phyloP scores from a whole-genome alignment of 2,329 filamentous ascomycete genomes.

The Camptophora hylomeconis region DNA sequence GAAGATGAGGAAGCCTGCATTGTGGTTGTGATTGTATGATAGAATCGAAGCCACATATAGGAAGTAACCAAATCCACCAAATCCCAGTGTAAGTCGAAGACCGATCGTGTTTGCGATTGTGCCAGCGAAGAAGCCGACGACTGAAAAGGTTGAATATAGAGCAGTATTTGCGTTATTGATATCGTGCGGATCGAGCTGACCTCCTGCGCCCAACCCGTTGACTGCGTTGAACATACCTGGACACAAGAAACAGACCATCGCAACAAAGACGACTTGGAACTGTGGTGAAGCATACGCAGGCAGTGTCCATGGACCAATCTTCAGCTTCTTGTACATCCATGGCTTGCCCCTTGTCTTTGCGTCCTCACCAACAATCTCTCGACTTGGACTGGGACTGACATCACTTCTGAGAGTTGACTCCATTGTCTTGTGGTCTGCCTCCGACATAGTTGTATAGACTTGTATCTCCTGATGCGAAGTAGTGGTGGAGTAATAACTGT shows the following conservation, averaged over 20 bases:
- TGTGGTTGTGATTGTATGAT: slow-evolving; percentile 27
- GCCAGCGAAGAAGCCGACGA: slow-evolving; percentile 44
- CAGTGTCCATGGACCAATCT: slow-evolving; percentile 40
- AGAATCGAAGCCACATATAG: slow-evolving; percentile 27
- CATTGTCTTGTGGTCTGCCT: too few species aligned
- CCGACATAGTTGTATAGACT: too few species aligned
- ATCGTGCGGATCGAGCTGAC: slow-evolving; percentile 43
- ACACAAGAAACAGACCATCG: slow-evolving; percentile 58
- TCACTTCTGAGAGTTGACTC: too few species aligned
- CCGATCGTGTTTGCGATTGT: slow-evolving; percentile 21
- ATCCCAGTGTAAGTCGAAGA: slow-evolving; percentile 19
- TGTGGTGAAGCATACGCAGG: slow-evolving; percentile 63
- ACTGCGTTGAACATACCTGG: slow-evolving; percentile 63
- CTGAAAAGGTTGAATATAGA: slow-evolving; percentile 53
- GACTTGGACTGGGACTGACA: background rate
- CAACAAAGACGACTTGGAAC: slow-evolving; percentile 58
- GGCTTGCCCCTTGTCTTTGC: slow-evolving; percentile 20
- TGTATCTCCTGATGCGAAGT: too few species aligned
- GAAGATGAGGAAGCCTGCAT: slow-evolving; percentile 27
- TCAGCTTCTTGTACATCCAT: slow-evolving; percentile 57
- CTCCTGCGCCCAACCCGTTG: slow-evolving; percentile 51
- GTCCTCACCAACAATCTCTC: slow-evolving; percentile 2
- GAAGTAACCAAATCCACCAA: slow-evolving; percentile 23
- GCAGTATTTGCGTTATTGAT: slow-evolving; percentile 57
- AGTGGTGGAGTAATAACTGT: too few species aligned